Percentiles rank a stretch among this genome's conserved stretches.
These are phyloP conservation scores for Daldinia bambusicola DNA, from an alignment of 495 filamentous ascomycete species.

Conservation along the genomic window DNA sequence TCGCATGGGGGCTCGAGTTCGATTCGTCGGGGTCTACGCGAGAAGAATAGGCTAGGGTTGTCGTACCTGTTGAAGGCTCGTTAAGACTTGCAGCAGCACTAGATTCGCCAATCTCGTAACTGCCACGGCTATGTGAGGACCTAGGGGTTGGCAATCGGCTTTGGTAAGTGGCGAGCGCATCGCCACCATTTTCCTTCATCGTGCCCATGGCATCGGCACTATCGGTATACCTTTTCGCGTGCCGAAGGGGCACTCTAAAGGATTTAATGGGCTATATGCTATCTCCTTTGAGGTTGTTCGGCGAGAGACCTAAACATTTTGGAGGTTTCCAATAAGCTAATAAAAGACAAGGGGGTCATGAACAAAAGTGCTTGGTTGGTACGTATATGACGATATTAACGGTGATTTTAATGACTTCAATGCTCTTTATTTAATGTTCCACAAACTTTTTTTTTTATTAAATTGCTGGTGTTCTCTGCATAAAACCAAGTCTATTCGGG, in stretches of 20 bases:
- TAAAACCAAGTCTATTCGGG: not conserved
- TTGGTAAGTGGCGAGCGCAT: slow-evolving; percentile 26
- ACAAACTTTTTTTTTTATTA: slow-evolving; percentile 4
- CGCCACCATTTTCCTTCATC: slow-evolving; percentile 33
- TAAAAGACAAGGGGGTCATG: slow-evolving; percentile 15
- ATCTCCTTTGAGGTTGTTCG: slow-evolving; percentile 30
- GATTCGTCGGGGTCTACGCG: slow-evolving; percentile 39
- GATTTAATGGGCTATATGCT: slow-evolving; percentile 22
- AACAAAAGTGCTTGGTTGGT: slow-evolving; percentile 12
- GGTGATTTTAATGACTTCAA: slow-evolving; percentile 4
- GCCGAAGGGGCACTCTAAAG: slow-evolving; percentile 9
- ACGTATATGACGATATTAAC: slow-evolving; percentile 19
- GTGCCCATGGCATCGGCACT: slow-evolving; percentile 37
- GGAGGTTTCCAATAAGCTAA: slow-evolving; percentile 4
- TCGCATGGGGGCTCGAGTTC: slow-evolving; percentile 34
- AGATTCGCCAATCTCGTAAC: slow-evolving; percentile 49
- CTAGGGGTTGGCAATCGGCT: slow-evolving; percentile 38
- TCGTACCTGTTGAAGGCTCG: slow-evolving; percentile 33
- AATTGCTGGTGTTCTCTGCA: not conserved
- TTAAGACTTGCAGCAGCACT: slow-evolving; percentile 35
- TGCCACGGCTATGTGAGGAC: slow-evolving; percentile 46
- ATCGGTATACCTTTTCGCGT: slow-evolving; percentile 24
- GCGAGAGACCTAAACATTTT: slow-evolving; percentile 27
- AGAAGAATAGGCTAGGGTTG: slow-evolving; percentile 31
- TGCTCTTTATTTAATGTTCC: slow-evolving; percentile 18